phyloP scores from a whole-genome alignment of 169 alveolate species.

The Eimeria brunetti region DNA sequence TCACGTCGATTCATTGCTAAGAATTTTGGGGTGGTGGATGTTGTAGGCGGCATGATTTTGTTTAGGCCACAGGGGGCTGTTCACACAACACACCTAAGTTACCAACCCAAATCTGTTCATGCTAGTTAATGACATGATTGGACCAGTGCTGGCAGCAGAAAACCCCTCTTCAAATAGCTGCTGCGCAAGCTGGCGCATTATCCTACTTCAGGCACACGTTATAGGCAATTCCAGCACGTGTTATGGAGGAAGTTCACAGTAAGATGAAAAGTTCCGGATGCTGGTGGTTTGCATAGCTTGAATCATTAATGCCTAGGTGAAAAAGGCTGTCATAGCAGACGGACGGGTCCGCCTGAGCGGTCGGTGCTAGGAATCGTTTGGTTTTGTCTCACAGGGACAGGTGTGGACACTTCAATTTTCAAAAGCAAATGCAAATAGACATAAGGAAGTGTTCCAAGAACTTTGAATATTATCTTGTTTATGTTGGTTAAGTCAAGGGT shows the following conservation, averaged over 20 bases:
- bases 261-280: neutral
- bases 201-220: neutral
- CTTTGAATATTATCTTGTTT: neutral
- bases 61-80: neutral
- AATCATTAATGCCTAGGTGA: neutral
- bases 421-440: neutral
- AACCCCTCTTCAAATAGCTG: neutral
- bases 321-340: neutral
- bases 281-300: neutral
- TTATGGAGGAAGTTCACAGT: neutral
- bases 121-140: neutral
- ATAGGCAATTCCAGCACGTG: no score
- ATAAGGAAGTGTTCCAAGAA: neutral
- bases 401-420: neutral
- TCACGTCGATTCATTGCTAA: neutral
- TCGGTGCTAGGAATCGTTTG: neutral
- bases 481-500: neutral
- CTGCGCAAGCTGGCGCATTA: neutral
- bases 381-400: neutral
- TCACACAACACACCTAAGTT: neutral
- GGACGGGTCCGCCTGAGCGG: neutral
- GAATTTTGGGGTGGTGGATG: neutral
- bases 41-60: neutral
- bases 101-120: neutral
- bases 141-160: neutral